Evolutionary conservation across 1,284 basidiomycete species (phyloP).

Genomic region (Ganoderma meredithae): DNA sequence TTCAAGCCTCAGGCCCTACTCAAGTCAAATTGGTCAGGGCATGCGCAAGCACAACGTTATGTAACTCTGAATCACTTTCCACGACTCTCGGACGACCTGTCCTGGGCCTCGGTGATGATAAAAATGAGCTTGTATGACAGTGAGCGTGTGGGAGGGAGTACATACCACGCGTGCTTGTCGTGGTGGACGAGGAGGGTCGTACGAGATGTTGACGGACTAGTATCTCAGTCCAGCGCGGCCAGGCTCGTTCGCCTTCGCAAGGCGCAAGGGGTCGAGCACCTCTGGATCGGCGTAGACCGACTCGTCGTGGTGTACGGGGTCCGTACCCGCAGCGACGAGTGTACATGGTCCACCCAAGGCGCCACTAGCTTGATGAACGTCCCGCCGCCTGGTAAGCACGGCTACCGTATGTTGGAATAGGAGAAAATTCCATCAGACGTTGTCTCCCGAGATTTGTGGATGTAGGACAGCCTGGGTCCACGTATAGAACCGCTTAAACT

Average conservation of each 20-base stretch:
- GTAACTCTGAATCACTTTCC: constrained; percentile 42
- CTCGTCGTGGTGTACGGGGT: not conserved
- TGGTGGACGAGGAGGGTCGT: constrained; percentile 36
- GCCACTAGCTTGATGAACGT: no score
- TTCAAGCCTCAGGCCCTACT: constrained; percentile 6
- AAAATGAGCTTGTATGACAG: not conserved
- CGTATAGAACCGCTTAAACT: not conserved
- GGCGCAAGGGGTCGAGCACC: constrained; percentile 46
- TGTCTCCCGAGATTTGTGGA: no score
- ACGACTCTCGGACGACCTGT: constrained; percentile 48
- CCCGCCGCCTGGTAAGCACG: no score
- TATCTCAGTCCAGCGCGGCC: constrained; percentile 31
- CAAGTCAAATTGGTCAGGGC: constrained; percentile 49
- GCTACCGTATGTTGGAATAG: no score
- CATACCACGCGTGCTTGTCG: constrained; percentile 37
- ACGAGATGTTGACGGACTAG: constrained; percentile 44
- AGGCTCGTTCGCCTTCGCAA: constrained; percentile 47
- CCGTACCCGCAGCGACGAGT: not conserved
- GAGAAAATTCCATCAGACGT: no score
- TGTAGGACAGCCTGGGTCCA: no score
- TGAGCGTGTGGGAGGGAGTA: constrained; percentile 3
- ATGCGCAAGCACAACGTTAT: constrained; percentile 43
- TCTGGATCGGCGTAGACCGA: not conserved
- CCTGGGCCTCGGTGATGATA: constrained; percentile 41
- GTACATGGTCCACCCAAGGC: not conserved